Evolutionary conservation across 129 eudicot species (phyloP), one percentile per base, ranked within the genome.

Genomic region (Flaveria trinervia): DNA sequence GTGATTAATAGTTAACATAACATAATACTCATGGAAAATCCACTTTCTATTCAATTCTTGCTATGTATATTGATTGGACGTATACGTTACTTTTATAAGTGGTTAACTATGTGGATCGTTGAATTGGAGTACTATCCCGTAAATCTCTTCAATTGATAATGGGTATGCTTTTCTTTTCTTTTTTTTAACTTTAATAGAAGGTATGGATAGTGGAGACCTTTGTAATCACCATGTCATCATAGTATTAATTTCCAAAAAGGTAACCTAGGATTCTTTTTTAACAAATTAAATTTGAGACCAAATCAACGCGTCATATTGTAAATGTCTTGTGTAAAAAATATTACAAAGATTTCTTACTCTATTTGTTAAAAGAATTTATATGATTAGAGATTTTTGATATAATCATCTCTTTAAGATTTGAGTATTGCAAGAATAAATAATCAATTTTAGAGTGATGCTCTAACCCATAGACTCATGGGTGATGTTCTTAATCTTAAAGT

Each of bases 211-310:
- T 79, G 77, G 65, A 71, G 77, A 30, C 20, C 60, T 57, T 46
- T 70, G 51, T 69, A 69, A 77, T 55, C 76, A 68, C 70, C 81
- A 77, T 69, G 76, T 70, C 70, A 78, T 44, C 49, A 48, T 56
- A 25, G 9, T 25, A 25, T 55, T 54, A 14, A 16, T 18, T 54
- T 22, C 18, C 1, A 44, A 68, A 77, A 43, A 16, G 39, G 75
- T 69, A 50, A 65, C 9, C 16, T 65, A 33, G 46, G 50, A 48
- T 25, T 18, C 72, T 64, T 75, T 36, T 26, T 49, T 49, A 75
- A 68, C 64, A 59, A 28, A 68, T 25, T 41, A 46, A 45, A 25
- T 44, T 56, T 56, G 17, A 52, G 49, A 74, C 70, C 78, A 61
- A 74, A 28, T 30, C 51, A 60, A 59, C 45, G 25, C 78, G 44